Evolutionary conservation across 768 basidiomycete species (phyloP), one percentile per base, ranked within the genome.

Genomic region (Mycena rosella): DNA sequence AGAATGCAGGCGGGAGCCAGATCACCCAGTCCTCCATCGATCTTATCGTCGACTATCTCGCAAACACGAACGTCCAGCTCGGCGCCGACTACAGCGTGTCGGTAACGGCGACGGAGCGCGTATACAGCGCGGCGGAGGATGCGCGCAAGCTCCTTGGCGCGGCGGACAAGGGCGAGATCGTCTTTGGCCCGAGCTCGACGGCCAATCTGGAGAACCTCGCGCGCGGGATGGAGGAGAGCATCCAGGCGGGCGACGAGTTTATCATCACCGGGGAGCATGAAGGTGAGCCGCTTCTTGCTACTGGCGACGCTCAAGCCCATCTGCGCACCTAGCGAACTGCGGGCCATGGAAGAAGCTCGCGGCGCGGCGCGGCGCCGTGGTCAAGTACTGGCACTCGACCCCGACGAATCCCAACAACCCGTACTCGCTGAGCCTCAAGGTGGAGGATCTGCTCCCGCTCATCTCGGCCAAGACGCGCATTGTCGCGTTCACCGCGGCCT

Each of bases 231-330:
- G 91, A 91, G 36, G 72, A 69, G 0, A 84, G 84, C 57, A 81
- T 94, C 29, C 74, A 83, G 38, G 66, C 78, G 0, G 90, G 86
- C 5, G 93, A 94, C 64, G 93, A 94, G 76, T 88, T 94, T 62
- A 88, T 95, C 60, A 75, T 94, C n/a, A 91, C 91, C 0, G 87
- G 86, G 1, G 93, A 94, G 74, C 93, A 95, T 69, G 93, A 95
- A 83, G 88, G 91, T 93, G 42, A 29, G 80, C 44, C 3, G 2
- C 24, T 44, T 42, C 42, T 22, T 22, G 5, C 26, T 38, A 7
- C n/a, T 34, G 10, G 24, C 48, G n/a, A 30, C 22, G 22, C 24
- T 54, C 34, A 10, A 5, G 44, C 53, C 32, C 3, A 51, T n/a
- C n/a, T 22, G 32, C 10, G 13, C 29, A 26, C 65, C 92, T 65